These are phyloP conservation scores for Myochromella boudieri DNA, from an alignment of 768 basidiomycete species.

Conservation along the genomic window DNA sequence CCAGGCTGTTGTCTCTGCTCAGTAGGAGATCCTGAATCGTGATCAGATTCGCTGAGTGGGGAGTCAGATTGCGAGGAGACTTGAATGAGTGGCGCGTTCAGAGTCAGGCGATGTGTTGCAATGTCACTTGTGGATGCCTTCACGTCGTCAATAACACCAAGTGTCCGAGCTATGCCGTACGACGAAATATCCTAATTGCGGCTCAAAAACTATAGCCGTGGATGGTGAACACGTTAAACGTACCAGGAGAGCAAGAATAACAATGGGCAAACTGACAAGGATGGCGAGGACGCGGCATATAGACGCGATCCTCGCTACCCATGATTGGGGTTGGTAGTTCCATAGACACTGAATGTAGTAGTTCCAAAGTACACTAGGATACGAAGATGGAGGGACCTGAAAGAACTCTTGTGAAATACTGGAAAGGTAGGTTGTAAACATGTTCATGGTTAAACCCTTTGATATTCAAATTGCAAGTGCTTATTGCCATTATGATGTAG, in stretches of 20 bases:
- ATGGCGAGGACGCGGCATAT: slow-evolving; percentile 66
- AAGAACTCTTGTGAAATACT: slow-evolving; percentile 28
- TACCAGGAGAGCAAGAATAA: slow-evolving; percentile 56
- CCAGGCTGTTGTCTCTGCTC: slow-evolving; percentile 7
- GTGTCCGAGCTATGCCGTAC: slow-evolving; percentile 79
- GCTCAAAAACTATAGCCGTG: slow-evolving; percentile 9
- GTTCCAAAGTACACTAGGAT: slow-evolving; percentile 52
- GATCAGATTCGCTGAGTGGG: slow-evolving; percentile 26
- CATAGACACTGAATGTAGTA: slow-evolving; percentile 64
- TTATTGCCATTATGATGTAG: not conserved
- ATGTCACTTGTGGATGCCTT: slow-evolving; percentile 73
- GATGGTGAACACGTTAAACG: slow-evolving; percentile 23
- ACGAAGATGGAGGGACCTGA: slow-evolving; percentile 30
- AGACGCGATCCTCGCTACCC: slow-evolving; percentile 65
- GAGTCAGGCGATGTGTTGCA: slow-evolving; percentile 31
- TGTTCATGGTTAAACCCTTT: slow-evolving; percentile 27
- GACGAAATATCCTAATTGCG: slow-evolving; percentile 68
- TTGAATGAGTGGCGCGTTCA: slow-evolving; percentile 30
- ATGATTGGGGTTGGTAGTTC: slow-evolving; percentile 63
- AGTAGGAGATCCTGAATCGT: slow-evolving; percentile 12
- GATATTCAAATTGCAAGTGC: not conserved
- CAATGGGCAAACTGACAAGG: slow-evolving; percentile 59
- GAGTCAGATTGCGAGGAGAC: slow-evolving; percentile 26
- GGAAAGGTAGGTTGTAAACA: slow-evolving; percentile 28
- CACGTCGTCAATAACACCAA: slow-evolving; percentile 74